Conservation (phyloP, 1,139 yeast genomes). For the Geotrichum citri-aurantii region DNA sequence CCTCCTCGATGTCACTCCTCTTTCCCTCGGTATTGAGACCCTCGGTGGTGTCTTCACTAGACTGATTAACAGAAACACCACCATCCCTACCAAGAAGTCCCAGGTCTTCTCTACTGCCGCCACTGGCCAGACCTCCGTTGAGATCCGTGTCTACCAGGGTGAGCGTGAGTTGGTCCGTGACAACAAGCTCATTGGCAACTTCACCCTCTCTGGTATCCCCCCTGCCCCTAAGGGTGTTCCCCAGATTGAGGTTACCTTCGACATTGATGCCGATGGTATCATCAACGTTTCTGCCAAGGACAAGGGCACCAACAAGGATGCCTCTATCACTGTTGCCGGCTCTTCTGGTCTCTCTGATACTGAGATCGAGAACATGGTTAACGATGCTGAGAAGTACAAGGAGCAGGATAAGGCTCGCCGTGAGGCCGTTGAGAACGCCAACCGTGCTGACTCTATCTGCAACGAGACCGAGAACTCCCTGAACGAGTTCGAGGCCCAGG, state of each 20-base stretch:
- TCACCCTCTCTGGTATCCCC: slow-evolving; percentile 87
- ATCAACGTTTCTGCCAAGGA: slow-evolving; percentile 98
- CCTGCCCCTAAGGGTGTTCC: slow-evolving; percentile 99
- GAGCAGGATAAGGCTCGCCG: slow-evolving; percentile 94
- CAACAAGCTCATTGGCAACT: slow-evolving; percentile 97
- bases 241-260: slow-evolving; percentile 96
- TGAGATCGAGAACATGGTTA: slow-evolving; percentile 97
- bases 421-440: slow-evolving; percentile 90
- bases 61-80: slow-evolving; percentile 94
- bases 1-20: slow-evolving; percentile 93
- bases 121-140: slow-evolving; percentile 98
- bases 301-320: slow-evolving; percentile 97
- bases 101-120: slow-evolving; percentile 98
- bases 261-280: slow-evolving; percentile 97
- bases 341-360: slow-evolving; percentile 94
- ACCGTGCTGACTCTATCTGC: slow-evolving; percentile 95
- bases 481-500: slow-evolving; percentile 89
- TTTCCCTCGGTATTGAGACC: slow-evolving; percentile 96
- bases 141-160: slow-evolving; percentile 99
- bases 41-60: slow-evolving; percentile 98
- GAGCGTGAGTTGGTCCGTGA: slow-evolving; percentile 99
- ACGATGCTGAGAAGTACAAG: slow-evolving; percentile 96
- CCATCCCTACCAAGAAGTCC: slow-evolving; percentile 95
- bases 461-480: slow-evolving; percentile 94
- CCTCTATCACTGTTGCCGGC: slow-evolving; percentile 97